Base-by-base conservation (phyloP, 345 rosid genomes). In the Eutrema heterophyllum region DNA sequence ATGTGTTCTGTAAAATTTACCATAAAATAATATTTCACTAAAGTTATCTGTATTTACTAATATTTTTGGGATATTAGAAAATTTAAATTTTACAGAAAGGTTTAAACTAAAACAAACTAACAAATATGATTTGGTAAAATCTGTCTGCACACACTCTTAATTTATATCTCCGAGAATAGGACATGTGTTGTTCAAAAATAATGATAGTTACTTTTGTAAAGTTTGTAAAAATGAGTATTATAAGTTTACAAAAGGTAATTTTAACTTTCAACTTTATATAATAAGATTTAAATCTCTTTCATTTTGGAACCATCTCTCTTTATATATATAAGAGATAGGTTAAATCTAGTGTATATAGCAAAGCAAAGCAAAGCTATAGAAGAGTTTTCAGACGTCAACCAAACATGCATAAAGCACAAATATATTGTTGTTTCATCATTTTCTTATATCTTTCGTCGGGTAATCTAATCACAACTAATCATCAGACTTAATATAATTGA, bases 361-460 rank as follows among this genome's bases (percentile, higher is more conserved):
- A 14, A 46, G 6, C 36, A 53, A 14, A 46, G 24, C 38, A n/a
- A 30, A 6, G 5, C 16, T 30, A 13, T 6, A 13, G 6, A 53
- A 53, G 58, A 39, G 57, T 10, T 71, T 39, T 49, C 33, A 38
- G 33, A 15, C 35, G 2, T 49, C n/a, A 60, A 45, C 21, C 14
- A 30, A 71, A 29, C 39, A 71, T 71, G 75, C 33, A 26, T 61
- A 61, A 60, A 49, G 41, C 52, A 61, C 61, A 71, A 0, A 50
- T 15, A 39, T 39, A 21, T 50, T 15, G 61, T 13, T 71, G 15
- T 51, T 61, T 61, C 53, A 62, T 71, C 67, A 70, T 59, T 30
- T 46, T 70, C 18, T 29, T 61, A 32, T 61, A 12, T 55, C 32
- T 71, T 14, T 61, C n/a, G 10, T 50, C 43, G 6, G 68, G 73